Base-by-base conservation (phyloP, 352 stramenopile genomes). In the Globisporangium uncinulatum region DNA sequence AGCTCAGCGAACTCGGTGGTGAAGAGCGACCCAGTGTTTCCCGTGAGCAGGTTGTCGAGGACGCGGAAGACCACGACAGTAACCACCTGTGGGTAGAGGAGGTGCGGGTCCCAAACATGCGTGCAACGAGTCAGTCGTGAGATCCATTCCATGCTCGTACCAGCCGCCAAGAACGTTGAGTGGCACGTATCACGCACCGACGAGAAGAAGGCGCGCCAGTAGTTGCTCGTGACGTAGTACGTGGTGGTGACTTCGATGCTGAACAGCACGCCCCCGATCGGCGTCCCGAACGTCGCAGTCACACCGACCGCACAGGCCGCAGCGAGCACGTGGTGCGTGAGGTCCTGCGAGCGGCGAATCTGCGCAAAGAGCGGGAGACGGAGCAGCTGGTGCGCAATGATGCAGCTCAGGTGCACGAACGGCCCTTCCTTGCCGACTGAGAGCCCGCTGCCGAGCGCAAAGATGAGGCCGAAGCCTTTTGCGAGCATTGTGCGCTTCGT, bases 161-260 rank as follows among this genome's bases (percentile, higher is more conserved):
- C n/a, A 61, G 32, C 8, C 39, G 51, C 6, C 14, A 52, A 29
- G 24, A 29, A 29, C 24, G 24, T 29, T 29, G 24, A 29, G 24
- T 29, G 24, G 24, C 41, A 45, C 17, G 42, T n/a, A 29, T 8
- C 15, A 34, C 49, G 10, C 51, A 65, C 65, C 10, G 88, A 92
- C 24, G 79, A 86, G 59, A 97, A 92, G 70, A 97, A 96, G 4
- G 81, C 84, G n/a, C 83, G 78, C 76, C 86, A 95, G 60, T 96
- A 93, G 64, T 94, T 95, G 46, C 73, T 84, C 42, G 83, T 89
- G 58, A 93, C 78, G 74, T 96, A 97, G 65, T 88, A 89, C 32
- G 81, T 89, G 34, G 78, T 86, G 0, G 89, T 97, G 52, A 94
- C 84, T 55, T 92, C 82, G 36, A 92, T 87, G 56, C 71, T 86